Evolutionary conservation across 2,329 filamentous ascomycete species (phyloP).

Genomic region (Aspergillus luchuensis): DNA sequence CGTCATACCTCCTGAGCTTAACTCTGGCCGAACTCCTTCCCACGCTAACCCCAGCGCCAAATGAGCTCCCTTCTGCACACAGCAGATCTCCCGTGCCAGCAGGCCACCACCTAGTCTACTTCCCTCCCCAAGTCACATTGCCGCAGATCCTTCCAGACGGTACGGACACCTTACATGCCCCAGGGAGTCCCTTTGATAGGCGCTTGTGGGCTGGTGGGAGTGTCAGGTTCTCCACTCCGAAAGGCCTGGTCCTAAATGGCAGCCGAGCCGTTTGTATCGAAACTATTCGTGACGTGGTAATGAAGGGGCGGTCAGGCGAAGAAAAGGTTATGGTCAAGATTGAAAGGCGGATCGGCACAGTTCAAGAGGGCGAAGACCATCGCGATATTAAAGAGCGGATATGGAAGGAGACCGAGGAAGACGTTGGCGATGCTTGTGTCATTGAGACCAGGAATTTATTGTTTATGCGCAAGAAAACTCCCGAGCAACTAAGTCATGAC

Average conservation of each 20-base stretch:
- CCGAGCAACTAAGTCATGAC: conserved; percentile 35
- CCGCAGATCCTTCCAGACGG: conserved; percentile 74
- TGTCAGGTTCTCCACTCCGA: conserved; percentile 55
- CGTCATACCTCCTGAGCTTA: conserved; percentile 65
- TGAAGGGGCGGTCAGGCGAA: conserved; percentile 56
- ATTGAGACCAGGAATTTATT: conserved; percentile 64
- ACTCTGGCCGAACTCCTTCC: conserved; percentile 62
- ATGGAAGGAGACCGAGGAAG: conserved; percentile 47
- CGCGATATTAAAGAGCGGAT: conserved; percentile 43
- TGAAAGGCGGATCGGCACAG: conserved; percentile 53
- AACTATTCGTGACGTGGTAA: conserved; percentile 49
- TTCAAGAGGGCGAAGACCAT: conserved; percentile 41
- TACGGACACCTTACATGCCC: conserved; percentile 77
- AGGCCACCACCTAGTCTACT: conserved; percentile 84
- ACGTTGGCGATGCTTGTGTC: conserved; percentile 48
- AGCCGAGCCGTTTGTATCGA: conserved; percentile 49
- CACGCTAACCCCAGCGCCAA: conserved; percentile 23
- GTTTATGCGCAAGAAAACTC: conserved; percentile 59
- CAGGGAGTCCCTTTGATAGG: conserved; percentile 69
- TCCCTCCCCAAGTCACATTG: conserved; percentile 68
- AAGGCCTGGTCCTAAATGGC: conserved; percentile 35
- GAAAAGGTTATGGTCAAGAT: conserved; percentile 64
- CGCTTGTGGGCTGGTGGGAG: conserved; percentile 89
- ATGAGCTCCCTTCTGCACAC: conserved; percentile 38
- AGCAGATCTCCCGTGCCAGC: conserved; percentile 32